Base-by-base conservation (phyloP, 2,329 filamentous ascomycete genomes). In the Macrophomina tecta region DNA sequence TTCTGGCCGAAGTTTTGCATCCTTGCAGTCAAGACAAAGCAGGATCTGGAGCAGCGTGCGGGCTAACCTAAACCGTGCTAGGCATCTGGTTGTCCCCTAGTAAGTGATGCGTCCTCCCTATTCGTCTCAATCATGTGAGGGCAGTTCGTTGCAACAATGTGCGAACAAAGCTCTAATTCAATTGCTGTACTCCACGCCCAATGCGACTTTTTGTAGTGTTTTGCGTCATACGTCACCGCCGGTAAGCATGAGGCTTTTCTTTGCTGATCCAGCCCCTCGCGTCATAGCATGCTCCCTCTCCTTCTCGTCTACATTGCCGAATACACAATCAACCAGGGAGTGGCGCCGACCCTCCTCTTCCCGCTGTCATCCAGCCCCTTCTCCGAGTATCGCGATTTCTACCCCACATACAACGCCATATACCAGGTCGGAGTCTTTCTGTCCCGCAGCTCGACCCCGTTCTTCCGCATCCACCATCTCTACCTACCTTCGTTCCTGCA, bases 241-340 rank as follows among this genome's bases (percentile, higher is more conserved):
- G 45, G 45, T 38, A 49, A 49, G 45, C 30, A n/a, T 32, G 28
- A 38, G 58, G n/a, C 4, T 9, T 62, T 28, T 14, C 58, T 36
- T 45, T 30, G 18, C 38, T 45, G 58, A 62, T 62, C 12, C 32
- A 49, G 32, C 58, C 58, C 45, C 36, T 18, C 45, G 42, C 58
- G n/a, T 36, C 58, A 36, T 69, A 87, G 85, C 77, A 98, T 99
- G 93, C 84, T 97, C 3, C 95, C 95, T 0, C 85, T 99, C 14
- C 84, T 98, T 40, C 82, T 98, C 16, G 95, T 99, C 36, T 99
- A 97, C 77, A 87, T 98, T 42, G 93, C 94, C 66, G 95, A 99
- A 82, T 99, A 99, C 77, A 96, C 92, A 65, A 97, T 98, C 79
- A 98, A 98, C 81, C 94, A 97, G 81, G 94, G 94, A 42, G 93